phyloP scores from a whole-genome alignment of 352 stramenopile genomes.

The Globisporangium camurandrum region DNA sequence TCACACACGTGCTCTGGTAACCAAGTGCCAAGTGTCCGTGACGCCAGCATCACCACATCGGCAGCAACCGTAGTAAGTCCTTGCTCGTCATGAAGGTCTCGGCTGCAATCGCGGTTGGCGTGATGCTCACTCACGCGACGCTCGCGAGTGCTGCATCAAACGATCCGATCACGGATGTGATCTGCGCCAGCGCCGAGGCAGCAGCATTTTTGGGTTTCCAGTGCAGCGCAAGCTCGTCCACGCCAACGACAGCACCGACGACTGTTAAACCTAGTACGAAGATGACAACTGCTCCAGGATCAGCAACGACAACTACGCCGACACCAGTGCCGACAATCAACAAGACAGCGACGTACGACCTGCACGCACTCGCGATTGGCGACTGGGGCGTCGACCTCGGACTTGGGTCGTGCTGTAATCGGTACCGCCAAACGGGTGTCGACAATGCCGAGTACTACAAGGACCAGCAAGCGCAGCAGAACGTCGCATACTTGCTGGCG shows the following conservation, averaged over 20 bases:
- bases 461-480: constrained; percentile 59
- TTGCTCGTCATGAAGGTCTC: constrained; percentile 5
- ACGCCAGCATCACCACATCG: background rate
- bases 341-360: constrained; percentile 28
- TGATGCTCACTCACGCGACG: constrained; percentile 4
- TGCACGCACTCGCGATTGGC: constrained; percentile 62
- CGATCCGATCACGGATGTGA: constrained; percentile 31
- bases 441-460: constrained; percentile 61
- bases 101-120: background rate
- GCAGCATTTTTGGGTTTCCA: constrained; percentile 38
- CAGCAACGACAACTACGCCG: constrained; percentile 8
- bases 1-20: background rate
- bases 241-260: constrained; percentile 1
- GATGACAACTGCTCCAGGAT: background rate
- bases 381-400: constrained; percentile 59
- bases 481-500: constrained; percentile 48
- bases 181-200: constrained; percentile 31
- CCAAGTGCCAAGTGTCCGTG: too few relatives aligned
- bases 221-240: constrained; percentile 14
- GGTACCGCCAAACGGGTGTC: constrained; percentile 50
- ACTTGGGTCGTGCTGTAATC: constrained; percentile 65
- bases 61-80: background rate
- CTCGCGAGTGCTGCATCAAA: background rate
- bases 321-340: constrained; percentile 21
- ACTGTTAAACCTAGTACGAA: background rate